Evolutionary conservation across 352 stramenopile species (phyloP).

Genomic region (Globisporangium sylvaticum): DNA sequence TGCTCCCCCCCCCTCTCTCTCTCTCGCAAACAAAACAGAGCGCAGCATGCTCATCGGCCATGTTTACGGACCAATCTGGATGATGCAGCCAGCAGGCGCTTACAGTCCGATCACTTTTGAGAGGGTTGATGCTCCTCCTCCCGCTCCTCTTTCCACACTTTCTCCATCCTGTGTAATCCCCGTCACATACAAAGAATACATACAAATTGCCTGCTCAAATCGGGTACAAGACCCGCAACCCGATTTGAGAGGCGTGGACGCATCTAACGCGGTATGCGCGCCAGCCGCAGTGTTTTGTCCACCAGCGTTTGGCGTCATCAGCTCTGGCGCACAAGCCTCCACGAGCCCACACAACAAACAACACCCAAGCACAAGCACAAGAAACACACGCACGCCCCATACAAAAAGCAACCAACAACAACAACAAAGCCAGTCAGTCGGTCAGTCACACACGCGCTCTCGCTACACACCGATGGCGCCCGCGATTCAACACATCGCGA

Average conservation of each 20-base stretch:
- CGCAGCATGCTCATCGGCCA: not conserved
- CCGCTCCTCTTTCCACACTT: not conserved
- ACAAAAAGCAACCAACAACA: not conserved
- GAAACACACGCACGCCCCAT: not conserved
- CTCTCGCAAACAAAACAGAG: not conserved
- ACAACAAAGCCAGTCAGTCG: not conserved
- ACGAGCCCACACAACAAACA: not conserved
- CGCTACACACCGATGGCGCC: not conserved
- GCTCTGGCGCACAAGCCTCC: not conserved
- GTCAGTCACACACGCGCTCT: not conserved
- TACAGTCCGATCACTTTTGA: not conserved
- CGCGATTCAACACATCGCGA: not conserved
- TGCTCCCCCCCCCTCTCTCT: no score
- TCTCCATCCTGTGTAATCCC: not conserved
- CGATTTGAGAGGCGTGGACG: not conserved
- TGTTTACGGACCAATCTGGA: constrained; percentile 8
- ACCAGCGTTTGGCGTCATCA: constrained; percentile 8
- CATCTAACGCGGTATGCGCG: not conserved
- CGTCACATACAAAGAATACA: not conserved
- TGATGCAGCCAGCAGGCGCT: not conserved
- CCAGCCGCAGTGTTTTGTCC: constrained; percentile 7
- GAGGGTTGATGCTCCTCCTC: not conserved
- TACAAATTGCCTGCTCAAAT: not conserved
- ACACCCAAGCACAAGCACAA: not conserved
- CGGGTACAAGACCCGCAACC: not conserved